Conservation (phyloP, 169 alveolate genomes). For the Pseudocohnilembus persalinus region DNA sequence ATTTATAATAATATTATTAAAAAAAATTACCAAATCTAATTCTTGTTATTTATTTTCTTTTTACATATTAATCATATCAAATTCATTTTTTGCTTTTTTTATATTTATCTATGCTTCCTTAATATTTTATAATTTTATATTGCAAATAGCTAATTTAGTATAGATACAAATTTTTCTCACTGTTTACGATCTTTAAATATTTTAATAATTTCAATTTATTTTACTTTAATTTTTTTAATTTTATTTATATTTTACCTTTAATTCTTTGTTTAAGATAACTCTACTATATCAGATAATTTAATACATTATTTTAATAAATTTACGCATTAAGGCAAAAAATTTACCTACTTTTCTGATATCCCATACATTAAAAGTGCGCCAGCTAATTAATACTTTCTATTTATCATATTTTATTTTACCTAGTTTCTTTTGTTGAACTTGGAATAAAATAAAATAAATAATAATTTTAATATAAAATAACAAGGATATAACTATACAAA, state of each 20-base stretch:
- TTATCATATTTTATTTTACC: not conserved
- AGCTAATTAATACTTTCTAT: conserved; percentile 41
- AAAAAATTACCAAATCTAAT: conserved; percentile 20
- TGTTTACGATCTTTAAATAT: not conserved
- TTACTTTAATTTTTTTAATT: conserved; percentile 13
- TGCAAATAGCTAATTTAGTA: conserved; percentile 19
- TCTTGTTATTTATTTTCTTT: conserved; percentile 1
- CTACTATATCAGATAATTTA: not conserved
- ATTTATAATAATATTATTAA: not conserved
- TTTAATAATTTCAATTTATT: not conserved
- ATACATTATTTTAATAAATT: conserved; percentile 25
- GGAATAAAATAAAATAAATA: not conserved
- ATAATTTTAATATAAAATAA: too few species aligned
- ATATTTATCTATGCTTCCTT: conserved; percentile 15
- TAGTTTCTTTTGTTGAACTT: not conserved
- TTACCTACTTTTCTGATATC: conserved; percentile 15
- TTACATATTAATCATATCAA: not conserved
- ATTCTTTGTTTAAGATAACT: not conserved
- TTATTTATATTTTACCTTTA: conserved; percentile 2
- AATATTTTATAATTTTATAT: conserved; percentile 4
- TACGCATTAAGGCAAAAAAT: conserved; percentile 32
- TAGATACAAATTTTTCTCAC: conserved; percentile 10
- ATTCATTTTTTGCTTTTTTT: conserved; percentile 5
- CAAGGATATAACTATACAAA: not conserved
- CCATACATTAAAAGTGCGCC: conserved; percentile 27